Evolutionary conservation across 441 rosid species (phyloP), one percentile per base, ranked within the genome.

Genomic region (Mallotus japonicus): DNA sequence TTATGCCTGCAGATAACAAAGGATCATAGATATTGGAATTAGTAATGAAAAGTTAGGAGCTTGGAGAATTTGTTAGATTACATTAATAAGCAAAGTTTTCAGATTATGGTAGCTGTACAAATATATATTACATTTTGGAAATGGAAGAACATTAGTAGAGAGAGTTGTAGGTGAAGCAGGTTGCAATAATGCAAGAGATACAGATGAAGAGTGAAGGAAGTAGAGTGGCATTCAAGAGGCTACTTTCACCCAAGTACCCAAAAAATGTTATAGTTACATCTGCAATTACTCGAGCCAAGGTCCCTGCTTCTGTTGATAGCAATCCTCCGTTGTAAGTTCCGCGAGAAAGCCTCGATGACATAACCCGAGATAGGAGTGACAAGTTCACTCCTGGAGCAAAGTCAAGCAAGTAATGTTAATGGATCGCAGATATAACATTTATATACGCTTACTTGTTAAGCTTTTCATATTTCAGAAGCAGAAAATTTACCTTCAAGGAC

Each of bases 281-380:
- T 16, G 99, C 98, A 58, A 95, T 86, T 11, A 93, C 98, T 32
- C 98, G 81, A 62, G 99, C 99, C 54, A 95, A 77, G 0, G 98
- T 95, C 12, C 99, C 98, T 0, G 99, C 99, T 85, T 95, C 99
- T 10, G 99, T 95, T 0, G 99, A 95, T 0, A 95, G 87, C 73
- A 95, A 78, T 19, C 99, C 99, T 1, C 98, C 97, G 64, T 95
- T 93, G 88, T 85, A 95, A 0, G 99, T 93, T 75, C 99, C 98
- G 7, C 90, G 87, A 1, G 99, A 87, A 60, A 93, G 95, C 78
- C 98, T 86, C 16, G 98, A 93, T 16, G 99, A 93, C 98, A 95
- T 93, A 46, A 89, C 97, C 0, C 99, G 85, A 9, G 99, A 95
- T 10, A 95, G 85, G 34, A 95, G 88, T 0, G 98, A 89, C 65